A percentile compares a stretch with the other conserved stretches of the same genome.
Evolutionary conservation across 192 early-diverging fungal genomes (phyloP).

Genomic region (Coemansia aciculifera): DNA sequence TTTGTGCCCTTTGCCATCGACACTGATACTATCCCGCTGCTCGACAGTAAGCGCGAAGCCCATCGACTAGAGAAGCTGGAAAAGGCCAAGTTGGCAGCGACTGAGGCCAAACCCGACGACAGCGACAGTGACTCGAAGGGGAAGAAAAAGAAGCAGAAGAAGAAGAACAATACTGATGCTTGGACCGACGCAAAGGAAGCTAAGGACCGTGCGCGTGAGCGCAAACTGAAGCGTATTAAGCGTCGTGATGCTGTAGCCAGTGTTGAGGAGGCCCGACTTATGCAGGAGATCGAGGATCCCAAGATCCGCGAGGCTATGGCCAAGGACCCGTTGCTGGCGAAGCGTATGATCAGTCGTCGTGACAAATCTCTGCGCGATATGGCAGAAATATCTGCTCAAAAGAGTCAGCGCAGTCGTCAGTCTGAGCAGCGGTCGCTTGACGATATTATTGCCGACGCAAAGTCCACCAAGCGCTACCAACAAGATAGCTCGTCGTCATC

Average conservation of each 20-base stretch:
- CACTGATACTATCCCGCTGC: conserved; percentile 45
- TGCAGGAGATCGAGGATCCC: conserved; percentile 38
- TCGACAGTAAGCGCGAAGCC: conserved; percentile 53
- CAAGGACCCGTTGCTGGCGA: conserved; percentile 51
- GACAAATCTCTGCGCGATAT: conserved; percentile 51
- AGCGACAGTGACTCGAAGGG: background rate
- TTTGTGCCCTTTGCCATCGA: conserved; percentile 44
- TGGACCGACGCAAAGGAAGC: conserved; percentile 42
- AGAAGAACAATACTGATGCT: conserved; percentile 30
- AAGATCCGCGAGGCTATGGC: conserved; percentile 39
- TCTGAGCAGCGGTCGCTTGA: background rate
- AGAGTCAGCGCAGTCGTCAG: conserved; percentile 10
- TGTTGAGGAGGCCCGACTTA: conserved; percentile 26
- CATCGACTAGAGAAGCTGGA: conserved; percentile 50
- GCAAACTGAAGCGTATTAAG: conserved; percentile 42
- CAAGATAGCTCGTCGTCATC: conserved; percentile 17
- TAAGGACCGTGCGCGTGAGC: conserved; percentile 37
- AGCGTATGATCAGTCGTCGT: conserved; percentile 41
- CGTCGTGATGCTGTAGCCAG: conserved; percentile 21
- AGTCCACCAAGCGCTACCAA: background rate
- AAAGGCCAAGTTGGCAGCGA: conserved; percentile 37
- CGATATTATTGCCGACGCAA: background rate
- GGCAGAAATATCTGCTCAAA: conserved; percentile 13
- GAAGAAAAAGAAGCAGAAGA: conserved; percentile 18
- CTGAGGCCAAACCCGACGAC: background rate